phyloP scores from a whole-genome alignment of 192 early-diverging fungal genomes.

The Linnemannia zychae region DNA sequence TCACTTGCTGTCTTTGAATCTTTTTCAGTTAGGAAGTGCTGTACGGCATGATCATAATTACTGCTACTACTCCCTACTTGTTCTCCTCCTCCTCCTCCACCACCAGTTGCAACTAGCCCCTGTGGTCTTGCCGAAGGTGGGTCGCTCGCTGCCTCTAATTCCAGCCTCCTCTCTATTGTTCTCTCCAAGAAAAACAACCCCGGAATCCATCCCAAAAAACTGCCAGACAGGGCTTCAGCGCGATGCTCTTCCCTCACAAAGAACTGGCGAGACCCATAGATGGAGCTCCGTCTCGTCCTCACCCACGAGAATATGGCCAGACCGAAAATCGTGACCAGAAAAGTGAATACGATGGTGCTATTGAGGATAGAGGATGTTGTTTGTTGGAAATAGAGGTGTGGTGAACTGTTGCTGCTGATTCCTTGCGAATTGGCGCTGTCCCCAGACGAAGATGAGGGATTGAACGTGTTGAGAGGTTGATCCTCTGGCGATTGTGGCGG shows the following conservation, averaged over 20 bases:
- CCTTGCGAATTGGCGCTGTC: background rate
- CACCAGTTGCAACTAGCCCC: background rate
- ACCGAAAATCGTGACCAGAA: background rate
- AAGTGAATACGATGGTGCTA: constrained; percentile 11
- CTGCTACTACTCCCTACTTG: background rate
- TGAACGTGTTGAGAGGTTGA: background rate
- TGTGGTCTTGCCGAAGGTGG: background rate
- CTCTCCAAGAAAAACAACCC: constrained; percentile 19
- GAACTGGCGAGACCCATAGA: constrained; percentile 25
- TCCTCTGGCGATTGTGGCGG: background rate
- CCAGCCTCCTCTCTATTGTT: background rate
- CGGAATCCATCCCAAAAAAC: constrained; percentile 17
- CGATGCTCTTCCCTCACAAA: constrained; percentile 27
- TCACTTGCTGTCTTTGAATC: background rate
- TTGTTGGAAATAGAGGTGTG: constrained; percentile 16
- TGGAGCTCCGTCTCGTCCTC: constrained; percentile 7
- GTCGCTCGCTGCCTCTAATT: background rate
- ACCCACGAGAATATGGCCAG: constrained; percentile 26
- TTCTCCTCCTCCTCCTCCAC: background rate
- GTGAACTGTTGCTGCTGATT: background rate
- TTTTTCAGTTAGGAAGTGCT: background rate
- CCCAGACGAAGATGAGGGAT: background rate
- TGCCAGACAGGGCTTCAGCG: background rate
- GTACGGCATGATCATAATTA: background rate
- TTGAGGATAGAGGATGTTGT: constrained; percentile 14